Base-by-base conservation (phyloP, 2,329 filamentous ascomycete genomes). In the Ophiostoma sp. region DNA sequence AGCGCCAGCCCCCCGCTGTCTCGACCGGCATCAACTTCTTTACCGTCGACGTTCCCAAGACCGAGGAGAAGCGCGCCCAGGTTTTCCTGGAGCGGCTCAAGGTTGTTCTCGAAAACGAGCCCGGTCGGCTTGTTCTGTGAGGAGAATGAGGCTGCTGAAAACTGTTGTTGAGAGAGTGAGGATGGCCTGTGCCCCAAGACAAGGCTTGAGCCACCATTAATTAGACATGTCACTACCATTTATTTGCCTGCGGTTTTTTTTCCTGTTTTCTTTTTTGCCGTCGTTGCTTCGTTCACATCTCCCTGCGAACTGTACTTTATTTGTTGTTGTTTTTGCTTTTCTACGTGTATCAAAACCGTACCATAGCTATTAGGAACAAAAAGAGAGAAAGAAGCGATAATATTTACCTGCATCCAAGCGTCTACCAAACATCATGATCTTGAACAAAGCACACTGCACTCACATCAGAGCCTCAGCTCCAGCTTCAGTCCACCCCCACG, bases 81-180 rank as follows among this genome's bases (percentile, higher is more conserved):
- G 86, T 91, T 12, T 99, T 98, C 84, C 82, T 99, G 76, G 92
- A 95, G 83, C 89, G 93, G 78, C 88, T 98, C 79, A 98, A 97
- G 89, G 84, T 87, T 63, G 90, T 95, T 33, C 82, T 99, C 77
- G 93, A 97, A 83, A 87, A 89, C 76, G 92, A 96, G 82, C 93
- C 94, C 17, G 93, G 91, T 45, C 87, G 91, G 78, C 83, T 97
- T 79, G 89, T 97, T 66, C 79, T 91, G 80, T 91, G 82, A 64
- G 33, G 39, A 15, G 22, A 15, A 4, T n/a, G 12, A 11, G 17
- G 19, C 42, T 17, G 45, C 1, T 15, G 4, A 52, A n/a, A 61
- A 61, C 39, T 9, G 17, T 36, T 36, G 33, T 36, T 36, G 33
- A 36, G 1, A 50, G 11, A 19, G 11, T 4, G 11, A 25, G 85